Evolutionary conservation across 1,284 basidiomycete genomes (phyloP).

Genomic region (Leccinum laetum): DNA sequence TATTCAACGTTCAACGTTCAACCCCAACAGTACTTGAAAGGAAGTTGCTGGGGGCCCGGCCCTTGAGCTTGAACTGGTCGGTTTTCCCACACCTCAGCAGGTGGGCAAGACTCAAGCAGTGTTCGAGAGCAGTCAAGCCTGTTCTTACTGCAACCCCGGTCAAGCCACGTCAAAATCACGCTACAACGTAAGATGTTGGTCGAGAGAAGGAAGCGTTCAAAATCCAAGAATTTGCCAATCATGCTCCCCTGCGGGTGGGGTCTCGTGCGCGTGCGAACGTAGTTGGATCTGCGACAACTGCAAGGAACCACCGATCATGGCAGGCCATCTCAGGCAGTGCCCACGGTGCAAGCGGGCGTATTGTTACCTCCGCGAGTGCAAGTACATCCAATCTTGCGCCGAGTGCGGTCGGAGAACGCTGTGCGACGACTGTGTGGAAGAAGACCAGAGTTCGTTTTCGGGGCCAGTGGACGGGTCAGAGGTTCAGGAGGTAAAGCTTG

Average conservation of each 20-base stretch:
- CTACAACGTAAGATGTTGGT: not conserved
- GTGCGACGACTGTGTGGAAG: slow-evolving; percentile 14
- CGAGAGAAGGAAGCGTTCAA: not conserved
- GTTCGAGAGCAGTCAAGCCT: slow-evolving; percentile 13
- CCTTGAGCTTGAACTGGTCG: too few species aligned
- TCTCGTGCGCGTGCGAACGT: slow-evolving; percentile 23
- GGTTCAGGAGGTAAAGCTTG: slow-evolving; percentile 6
- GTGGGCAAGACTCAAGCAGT: slow-evolving; percentile 1
- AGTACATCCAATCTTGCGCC: slow-evolving; percentile 12
- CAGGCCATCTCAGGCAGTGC: not conserved
- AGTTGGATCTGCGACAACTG: slow-evolving; percentile 27
- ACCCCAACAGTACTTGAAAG: too few species aligned
- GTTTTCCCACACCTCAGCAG: too few species aligned
- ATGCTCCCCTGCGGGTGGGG: not conserved
- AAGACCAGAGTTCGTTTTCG: slow-evolving; percentile 14
- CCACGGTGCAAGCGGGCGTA: not conserved
- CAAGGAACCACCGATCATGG: slow-evolving; percentile 1
- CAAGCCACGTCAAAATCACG: not conserved
- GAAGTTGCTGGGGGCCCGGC: too few species aligned
- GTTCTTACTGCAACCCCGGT: not conserved
- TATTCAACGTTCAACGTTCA: too few species aligned
- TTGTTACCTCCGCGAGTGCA: slow-evolving; percentile 7
- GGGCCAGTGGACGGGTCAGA: not conserved
- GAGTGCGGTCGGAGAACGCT: slow-evolving; percentile 19
- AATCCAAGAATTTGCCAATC: not conserved